phyloP scores from a whole-genome alignment of 2,329 filamentous ascomycete genomes.

The Dactylonectria macrodidyma region DNA sequence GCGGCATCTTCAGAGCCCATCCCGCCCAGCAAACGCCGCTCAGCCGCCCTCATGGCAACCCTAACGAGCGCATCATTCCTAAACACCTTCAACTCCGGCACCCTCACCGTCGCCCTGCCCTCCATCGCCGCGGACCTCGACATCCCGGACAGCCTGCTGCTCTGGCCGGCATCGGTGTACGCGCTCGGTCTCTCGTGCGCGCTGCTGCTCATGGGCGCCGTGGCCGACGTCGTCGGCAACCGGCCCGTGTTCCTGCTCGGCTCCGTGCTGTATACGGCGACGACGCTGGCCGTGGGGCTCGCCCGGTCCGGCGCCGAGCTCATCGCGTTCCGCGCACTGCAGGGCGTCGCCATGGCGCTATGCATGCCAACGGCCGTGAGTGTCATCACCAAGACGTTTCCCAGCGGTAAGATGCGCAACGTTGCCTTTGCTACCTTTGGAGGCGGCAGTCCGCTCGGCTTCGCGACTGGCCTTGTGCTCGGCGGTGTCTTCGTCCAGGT shows the following conservation, averaged over 20 bases:
- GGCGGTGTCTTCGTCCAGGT: slow-evolving; percentile 64
- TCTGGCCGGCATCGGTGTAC: slow-evolving; percentile 44
- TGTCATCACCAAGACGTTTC: slow-evolving; percentile 56
- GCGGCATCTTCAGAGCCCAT: slow-evolving; percentile 12
- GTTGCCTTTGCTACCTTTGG: slow-evolving; percentile 61
- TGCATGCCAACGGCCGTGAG: slow-evolving; percentile 56
- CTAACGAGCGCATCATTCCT: slow-evolving; percentile 42
- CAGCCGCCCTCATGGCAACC: slow-evolving; percentile 22
- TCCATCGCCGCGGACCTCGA: slow-evolving; percentile 39
- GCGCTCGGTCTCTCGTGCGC: slow-evolving; percentile 38
- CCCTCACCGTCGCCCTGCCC: slow-evolving; percentile 42
- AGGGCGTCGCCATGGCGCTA: slow-evolving; percentile 56
- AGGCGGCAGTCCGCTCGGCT: slow-evolving; percentile 62
- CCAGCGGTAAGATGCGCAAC: slow-evolving; percentile 55
- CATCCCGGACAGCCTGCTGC: slow-evolving; percentile 37
- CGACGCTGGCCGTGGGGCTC: slow-evolving; percentile 54
- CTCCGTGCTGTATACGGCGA: slow-evolving; percentile 50
- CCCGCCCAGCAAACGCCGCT: slow-evolving; percentile 15
- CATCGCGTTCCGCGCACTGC: slow-evolving; percentile 54
- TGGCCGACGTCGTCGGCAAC: slow-evolving; percentile 55
- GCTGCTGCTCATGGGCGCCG: slow-evolving; percentile 54
- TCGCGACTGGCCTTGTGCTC: slow-evolving; percentile 64
- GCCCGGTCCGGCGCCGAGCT: slow-evolving; percentile 54
- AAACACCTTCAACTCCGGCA: slow-evolving; percentile 46
- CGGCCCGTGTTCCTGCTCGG: slow-evolving; percentile 54